Conservation (phyloP, 2,329 filamentous ascomycete species). For the Pseudogymnoascus sp. region DNA sequence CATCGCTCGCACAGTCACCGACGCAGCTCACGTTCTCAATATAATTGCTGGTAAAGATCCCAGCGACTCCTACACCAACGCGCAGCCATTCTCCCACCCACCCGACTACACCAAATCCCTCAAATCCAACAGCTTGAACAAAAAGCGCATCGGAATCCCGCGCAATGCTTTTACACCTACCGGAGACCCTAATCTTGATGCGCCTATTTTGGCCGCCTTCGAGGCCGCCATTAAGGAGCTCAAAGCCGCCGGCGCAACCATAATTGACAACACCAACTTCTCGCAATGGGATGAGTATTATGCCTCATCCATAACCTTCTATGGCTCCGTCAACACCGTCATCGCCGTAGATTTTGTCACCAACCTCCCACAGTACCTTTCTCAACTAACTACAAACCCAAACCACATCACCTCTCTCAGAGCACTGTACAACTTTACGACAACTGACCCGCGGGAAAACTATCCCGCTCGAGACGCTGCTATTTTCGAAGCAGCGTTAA, state of each 20-base stretch:
- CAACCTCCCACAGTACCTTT: conserved; percentile 51
- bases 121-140: conserved; percentile 43
- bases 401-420: conserved; percentile 44
- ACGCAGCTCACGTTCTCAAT: conserved; percentile 56
- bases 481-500: conserved; percentile 47
- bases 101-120: conserved; percentile 58
- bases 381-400: conserved; percentile 50
- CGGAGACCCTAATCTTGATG: conserved; percentile 25
- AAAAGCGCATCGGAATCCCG: conserved; percentile 58
- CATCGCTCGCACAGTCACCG: conserved; percentile 57
- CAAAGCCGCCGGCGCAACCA: conserved; percentile 46
- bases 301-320: conserved; percentile 26
- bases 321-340: conserved; percentile 35
- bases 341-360: conserved; percentile 52
- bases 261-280: conserved; percentile 55
- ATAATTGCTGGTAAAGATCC: conserved; percentile 56
- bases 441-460: conserved; percentile 44
- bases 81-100: conserved; percentile 46
- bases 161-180: conserved; percentile 46
- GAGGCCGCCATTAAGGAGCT: conserved; percentile 46
- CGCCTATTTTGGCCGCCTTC: conserved; percentile 46
- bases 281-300: conserved; percentile 42
- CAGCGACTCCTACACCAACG: conserved; percentile 56
- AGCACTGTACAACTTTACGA: conserved; percentile 50
- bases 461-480: conserved; percentile 54